Percentiles rank a stretch among this genome's conserved stretches.
These are phyloP conservation scores for Sphaceloma murrayae DNA, from an alignment of 2,329 filamentous ascomycete genomes.

Conservation along the genomic window DNA sequence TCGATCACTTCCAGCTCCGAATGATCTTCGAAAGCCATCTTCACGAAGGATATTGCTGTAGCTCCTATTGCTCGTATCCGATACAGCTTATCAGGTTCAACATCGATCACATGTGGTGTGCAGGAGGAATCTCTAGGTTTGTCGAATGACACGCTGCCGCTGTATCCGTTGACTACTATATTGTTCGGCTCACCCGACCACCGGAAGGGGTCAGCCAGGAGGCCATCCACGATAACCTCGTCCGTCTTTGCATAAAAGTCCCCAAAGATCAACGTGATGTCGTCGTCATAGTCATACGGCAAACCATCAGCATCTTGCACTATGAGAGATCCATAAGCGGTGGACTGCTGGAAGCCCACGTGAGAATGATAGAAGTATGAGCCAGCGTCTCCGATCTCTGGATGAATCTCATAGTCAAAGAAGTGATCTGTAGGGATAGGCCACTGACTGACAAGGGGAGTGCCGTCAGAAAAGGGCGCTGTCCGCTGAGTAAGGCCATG, in stretches of 20 bases:
- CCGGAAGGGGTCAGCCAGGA: constrained; percentile 41
- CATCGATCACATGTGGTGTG: constrained; percentile 43
- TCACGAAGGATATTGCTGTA: constrained; percentile 47
- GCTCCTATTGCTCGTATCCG: constrained; percentile 51
- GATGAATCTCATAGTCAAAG: constrained; percentile 59
- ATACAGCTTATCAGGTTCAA: constrained; percentile 53
- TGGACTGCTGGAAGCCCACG: constrained; percentile 52
- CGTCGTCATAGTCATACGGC: constrained; percentile 55
- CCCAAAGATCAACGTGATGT: constrained; percentile 45
- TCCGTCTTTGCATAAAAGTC: constrained; percentile 52
- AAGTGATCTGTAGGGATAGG: constrained; percentile 52
- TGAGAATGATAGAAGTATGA: constrained; percentile 63
- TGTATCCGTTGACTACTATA: constrained; percentile 49
- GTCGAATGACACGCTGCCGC: constrained; percentile 17
- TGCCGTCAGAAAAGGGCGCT: constrained; percentile 56
- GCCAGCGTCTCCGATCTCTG: constrained; percentile 45
- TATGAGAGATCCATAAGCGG: constrained; percentile 50
- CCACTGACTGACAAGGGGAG: constrained; percentile 51
- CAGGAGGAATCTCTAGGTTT: constrained; percentile 7
- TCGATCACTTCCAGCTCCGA: constrained; percentile 48
- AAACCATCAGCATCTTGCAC: constrained; percentile 39
- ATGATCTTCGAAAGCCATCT: constrained; percentile 50
- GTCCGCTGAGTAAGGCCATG: constrained; percentile 53
- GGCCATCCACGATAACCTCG: constrained; percentile 40
- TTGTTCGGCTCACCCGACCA: constrained; percentile 52